Percentiles rank a stretch among this genome's conserved stretches.
Evolutionary conservation across 108 stramenopile species (phyloP).

Genomic region (Skeletonema tropicum): DNA sequence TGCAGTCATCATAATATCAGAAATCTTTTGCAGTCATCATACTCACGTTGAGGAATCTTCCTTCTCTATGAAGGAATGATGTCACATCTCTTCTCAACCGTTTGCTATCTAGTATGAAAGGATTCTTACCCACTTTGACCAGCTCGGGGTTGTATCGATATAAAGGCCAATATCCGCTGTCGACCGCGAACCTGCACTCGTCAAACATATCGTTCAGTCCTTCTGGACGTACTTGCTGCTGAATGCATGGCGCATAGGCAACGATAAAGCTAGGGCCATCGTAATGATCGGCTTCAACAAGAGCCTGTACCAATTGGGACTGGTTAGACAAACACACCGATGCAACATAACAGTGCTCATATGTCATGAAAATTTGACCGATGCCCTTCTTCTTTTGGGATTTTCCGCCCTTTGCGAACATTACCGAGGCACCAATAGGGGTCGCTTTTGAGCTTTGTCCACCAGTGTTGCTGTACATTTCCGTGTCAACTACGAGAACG

Average conservation of each 20-base stretch:
- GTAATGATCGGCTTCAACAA: conserved; percentile 65
- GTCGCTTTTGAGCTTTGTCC: conserved; percentile 64
- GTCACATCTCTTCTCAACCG: conserved; percentile 63
- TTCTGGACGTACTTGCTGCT: conserved; percentile 58
- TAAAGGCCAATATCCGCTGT: conserved; percentile 64
- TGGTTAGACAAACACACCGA: conserved; percentile 61
- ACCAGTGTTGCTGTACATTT: conserved; percentile 69
- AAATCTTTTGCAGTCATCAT: not conserved
- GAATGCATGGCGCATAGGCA: conserved; percentile 65
- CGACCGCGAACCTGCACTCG: conserved; percentile 56
- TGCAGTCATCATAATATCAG: no score
- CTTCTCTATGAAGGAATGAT: conserved; percentile 59
- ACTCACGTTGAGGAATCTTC: conserved; percentile 59
- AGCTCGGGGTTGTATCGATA: conserved; percentile 63
- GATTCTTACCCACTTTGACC: conserved; percentile 49
- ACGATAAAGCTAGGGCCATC: conserved; percentile 64
- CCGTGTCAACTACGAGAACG: conserved; percentile 67
- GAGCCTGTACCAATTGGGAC: conserved; percentile 62
- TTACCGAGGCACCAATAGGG: conserved; percentile 61
- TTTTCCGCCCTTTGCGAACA: conserved; percentile 65
- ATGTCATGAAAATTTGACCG: conserved; percentile 72
- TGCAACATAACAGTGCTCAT: conserved; percentile 74
- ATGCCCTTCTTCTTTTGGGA: conserved; percentile 64
- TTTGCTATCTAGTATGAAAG: conserved; percentile 68
- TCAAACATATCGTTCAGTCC: conserved; percentile 71